phyloP scores from a whole-genome alignment of 2,329 filamentous ascomycete genomes.

The Penicillium brasilianum region DNA sequence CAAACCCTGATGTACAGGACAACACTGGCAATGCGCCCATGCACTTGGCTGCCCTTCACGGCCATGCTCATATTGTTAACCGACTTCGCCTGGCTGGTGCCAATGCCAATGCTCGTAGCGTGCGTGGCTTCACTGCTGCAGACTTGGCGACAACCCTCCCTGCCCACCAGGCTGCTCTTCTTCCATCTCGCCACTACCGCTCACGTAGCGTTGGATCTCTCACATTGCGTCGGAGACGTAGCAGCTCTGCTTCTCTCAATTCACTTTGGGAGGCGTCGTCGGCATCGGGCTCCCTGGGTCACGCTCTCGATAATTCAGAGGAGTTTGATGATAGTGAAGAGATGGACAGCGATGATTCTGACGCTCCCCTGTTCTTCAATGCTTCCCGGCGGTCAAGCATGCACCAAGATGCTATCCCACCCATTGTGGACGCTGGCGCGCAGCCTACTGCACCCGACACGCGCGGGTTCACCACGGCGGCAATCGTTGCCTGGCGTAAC shows the following conservation, averaged over 20 bases:
- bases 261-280: slow-evolving; percentile 68
- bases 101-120: slow-evolving; percentile 70
- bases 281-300: slow-evolving; percentile 51
- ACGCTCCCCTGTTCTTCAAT: slow-evolving; percentile 33
- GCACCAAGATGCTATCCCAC: slow-evolving; percentile 38
- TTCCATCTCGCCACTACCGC: slow-evolving; percentile 65
- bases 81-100: slow-evolving; percentile 75
- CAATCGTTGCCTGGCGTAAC: slow-evolving; percentile 73
- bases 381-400: slow-evolving; percentile 45
- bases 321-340: slow-evolving; percentile 37
- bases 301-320: slow-evolving; percentile 49
- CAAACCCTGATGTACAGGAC: slow-evolving; percentile 74
- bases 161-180: slow-evolving; percentile 67
- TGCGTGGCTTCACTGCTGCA: slow-evolving; percentile 71
- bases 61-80: slow-evolving; percentile 75
- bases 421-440: slow-evolving; percentile 33
- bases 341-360: slow-evolving; percentile 31
- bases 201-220: slow-evolving; percentile 67
- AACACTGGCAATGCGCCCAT: slow-evolving; percentile 80
- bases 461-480: slow-evolving; percentile 58
- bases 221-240: slow-evolving; percentile 60
- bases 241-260: slow-evolving; percentile 69
- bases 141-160: slow-evolving; percentile 72
- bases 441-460: slow-evolving; percentile 33
- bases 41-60: slow-evolving; percentile 79